Evolutionary conservation across 257 asterid species (phyloP), one percentile per base, ranked within the genome.

Genomic region (Fraxinus americana): DNA sequence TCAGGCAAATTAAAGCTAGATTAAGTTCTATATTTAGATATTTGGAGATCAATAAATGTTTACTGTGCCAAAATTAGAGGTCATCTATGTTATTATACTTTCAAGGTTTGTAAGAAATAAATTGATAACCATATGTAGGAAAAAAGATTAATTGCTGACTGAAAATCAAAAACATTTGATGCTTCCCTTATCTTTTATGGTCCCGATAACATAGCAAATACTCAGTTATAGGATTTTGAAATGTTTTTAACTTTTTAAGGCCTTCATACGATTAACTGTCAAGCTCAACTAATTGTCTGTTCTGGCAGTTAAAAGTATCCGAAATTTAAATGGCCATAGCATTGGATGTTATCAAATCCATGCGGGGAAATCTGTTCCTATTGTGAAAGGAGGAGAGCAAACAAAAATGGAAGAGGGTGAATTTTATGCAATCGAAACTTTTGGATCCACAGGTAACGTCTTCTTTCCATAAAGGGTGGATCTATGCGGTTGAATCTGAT

Each of bases 351-450:
- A 96, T 84, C 99, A 96, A 86, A 96, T 96, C 82, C 99, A 96
- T 77, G 99, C 96, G n/a, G 99, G 94, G n/a, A 96, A 96, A 79
- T 93, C 98, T 72, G 99, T 96, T 81, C 99, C 99, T 25, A 96
- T 90, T 45, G 98, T 96, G 36, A 96, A 96, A 85, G 99, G 99
- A 85, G 98, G 99, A 75, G 98, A 90, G 78, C 97, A 93, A 82
- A 93, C 97, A 54, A 96, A 93, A 86, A 96, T 96, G 99, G 99
- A 93, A 85, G 99, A 96, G 91, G 98, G 99, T 73, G 99, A 96
- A 83, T 90, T 90, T 83, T 96, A 93, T 87, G 99, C 99, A 36
- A 96, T 96, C 35, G 97, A 96, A 84, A 96, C 99, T 74, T 96
- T 96, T 65, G 98, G 96, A 85, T 96, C 99, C 70, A 96, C 98